Evolutionary conservation across 352 stramenopile genomes (phyloP).

Genomic region (Phytophthora sojae): DNA sequence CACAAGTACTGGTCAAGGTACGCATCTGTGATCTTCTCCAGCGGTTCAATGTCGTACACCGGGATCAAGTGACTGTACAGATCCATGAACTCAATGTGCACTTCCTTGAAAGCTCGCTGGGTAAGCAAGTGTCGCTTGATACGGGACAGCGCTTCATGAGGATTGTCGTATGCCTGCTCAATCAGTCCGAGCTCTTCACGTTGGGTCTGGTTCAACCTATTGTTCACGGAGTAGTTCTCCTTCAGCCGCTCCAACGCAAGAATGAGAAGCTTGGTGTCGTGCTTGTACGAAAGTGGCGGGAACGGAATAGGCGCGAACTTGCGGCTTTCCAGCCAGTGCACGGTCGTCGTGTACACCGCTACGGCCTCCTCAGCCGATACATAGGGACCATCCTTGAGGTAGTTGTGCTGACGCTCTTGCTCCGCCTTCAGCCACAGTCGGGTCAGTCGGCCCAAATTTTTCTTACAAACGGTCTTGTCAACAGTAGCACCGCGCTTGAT

Average conservation of each 20-base stretch:
- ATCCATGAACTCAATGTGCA: slow-evolving; percentile 99
- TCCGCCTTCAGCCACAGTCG: slow-evolving; percentile 99
- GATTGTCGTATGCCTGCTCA: slow-evolving; percentile 99
- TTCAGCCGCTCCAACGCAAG: slow-evolving; percentile 99
- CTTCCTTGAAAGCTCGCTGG: slow-evolving; percentile 99
- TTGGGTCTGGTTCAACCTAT: slow-evolving; percentile 97
- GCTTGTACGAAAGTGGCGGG: slow-evolving; percentile 99
- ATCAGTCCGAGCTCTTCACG: slow-evolving; percentile 99
- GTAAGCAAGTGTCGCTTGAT: slow-evolving; percentile 99
- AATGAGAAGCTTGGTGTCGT: slow-evolving; percentile 99
- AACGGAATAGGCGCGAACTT: slow-evolving; percentile 99
- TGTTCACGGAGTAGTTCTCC: slow-evolving; percentile 98
- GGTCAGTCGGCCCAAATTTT: slow-evolving; percentile 99
- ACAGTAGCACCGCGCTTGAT: slow-evolving; percentile 99
- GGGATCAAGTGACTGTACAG: slow-evolving; percentile 99
- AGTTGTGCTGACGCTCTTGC: slow-evolving; percentile 99
- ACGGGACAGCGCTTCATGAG: slow-evolving; percentile 97
- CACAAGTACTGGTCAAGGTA: slow-evolving; percentile 99
- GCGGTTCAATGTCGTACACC: slow-evolving; percentile 99
- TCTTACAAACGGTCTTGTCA: slow-evolving; percentile 99
- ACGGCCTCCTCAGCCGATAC: slow-evolving; percentile 99
- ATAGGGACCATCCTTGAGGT: slow-evolving; percentile 99
- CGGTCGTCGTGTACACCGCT: slow-evolving; percentile 99
- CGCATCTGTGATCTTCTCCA: slow-evolving; percentile 99
- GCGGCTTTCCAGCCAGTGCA: slow-evolving; percentile 99